A percentile compares a stretch with the other conserved stretches of the same genome.
phyloP scores from a whole-genome alignment of 192 early-diverging fungal genomes.

The Linnemannia zychae region DNA sequence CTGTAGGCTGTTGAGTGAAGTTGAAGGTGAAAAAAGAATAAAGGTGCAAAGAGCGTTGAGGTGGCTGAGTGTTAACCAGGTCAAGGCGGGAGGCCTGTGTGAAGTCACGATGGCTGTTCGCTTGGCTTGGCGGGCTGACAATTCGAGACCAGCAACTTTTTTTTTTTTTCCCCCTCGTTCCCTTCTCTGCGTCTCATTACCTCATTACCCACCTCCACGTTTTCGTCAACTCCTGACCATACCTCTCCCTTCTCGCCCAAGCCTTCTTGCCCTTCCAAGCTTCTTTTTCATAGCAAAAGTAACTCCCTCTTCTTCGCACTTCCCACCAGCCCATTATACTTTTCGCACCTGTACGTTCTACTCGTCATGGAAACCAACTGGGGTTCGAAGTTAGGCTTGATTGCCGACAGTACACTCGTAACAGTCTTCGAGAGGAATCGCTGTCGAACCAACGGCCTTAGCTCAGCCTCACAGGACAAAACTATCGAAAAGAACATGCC shows the following conservation, averaged over 20 bases:
- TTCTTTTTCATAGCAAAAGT: too few species aligned
- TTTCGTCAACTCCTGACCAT: background rate
- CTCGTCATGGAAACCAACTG: conserved; percentile 41
- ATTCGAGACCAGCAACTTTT: background rate
- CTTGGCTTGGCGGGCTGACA: background rate
- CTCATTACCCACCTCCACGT: background rate
- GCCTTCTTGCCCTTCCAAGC: background rate
- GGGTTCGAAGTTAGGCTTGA: conserved; percentile 60
- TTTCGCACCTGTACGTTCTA: background rate
- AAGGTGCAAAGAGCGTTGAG: background rate
- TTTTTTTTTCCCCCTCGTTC: background rate
- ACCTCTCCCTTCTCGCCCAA: too few species aligned
- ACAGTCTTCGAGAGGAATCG: conserved; percentile 70
- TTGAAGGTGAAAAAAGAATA: background rate
- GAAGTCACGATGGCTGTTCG: background rate
- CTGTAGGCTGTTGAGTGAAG: background rate
- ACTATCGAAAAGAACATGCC: conserved; percentile 67
- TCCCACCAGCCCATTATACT: background rate
- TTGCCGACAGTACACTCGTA: conserved; percentile 71
- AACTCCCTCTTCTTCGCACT: background rate
- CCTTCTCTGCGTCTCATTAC: background rate
- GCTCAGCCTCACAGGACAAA: conserved; percentile 63
- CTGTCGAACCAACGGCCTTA: conserved; percentile 63
- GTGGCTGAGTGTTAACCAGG: background rate
- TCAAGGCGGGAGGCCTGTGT: too few species aligned